A percentile compares a stretch with the other conserved stretches of the same genome.
phyloP scores from a whole-genome alignment of 495 filamentous ascomycete genomes.

The Astrothelium subdiscretum region DNA sequence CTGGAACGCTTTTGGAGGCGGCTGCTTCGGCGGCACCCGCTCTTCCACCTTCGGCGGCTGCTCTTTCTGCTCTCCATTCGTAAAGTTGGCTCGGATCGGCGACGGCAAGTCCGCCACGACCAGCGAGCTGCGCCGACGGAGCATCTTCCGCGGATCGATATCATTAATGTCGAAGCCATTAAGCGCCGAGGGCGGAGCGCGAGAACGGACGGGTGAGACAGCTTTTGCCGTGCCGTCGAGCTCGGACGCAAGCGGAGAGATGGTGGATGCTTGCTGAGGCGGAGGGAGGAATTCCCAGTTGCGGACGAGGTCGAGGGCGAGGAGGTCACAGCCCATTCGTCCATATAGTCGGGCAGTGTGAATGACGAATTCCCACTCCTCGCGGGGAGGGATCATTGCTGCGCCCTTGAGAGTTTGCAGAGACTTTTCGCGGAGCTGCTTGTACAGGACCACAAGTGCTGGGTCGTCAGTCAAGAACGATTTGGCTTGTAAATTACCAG shows the following conservation, averaged over 20 bases:
- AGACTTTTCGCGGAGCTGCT: slow-evolving; percentile 74
- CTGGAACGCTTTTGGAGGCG: slow-evolving; percentile 70
- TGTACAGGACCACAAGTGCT: slow-evolving; percentile 73
- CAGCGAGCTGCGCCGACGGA: slow-evolving; percentile 60
- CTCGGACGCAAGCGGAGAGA: background rate
- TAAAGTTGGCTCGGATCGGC: background rate
- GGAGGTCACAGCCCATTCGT: slow-evolving; percentile 91
- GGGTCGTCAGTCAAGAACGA: slow-evolving; percentile 85
- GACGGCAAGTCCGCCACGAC: slow-evolving; percentile 71
- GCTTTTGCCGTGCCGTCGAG: slow-evolving; percentile 11
- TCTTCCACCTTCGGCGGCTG: slow-evolving; percentile 30
- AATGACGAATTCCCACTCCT: slow-evolving; percentile 82
- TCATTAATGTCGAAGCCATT: slow-evolving; percentile 14
- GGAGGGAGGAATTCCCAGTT: slow-evolving; percentile 65
- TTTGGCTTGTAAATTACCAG: slow-evolving; percentile 48
- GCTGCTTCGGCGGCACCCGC: slow-evolving; percentile 34
- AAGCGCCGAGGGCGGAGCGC: slow-evolving; percentile 10
- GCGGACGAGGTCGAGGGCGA: slow-evolving; percentile 68
- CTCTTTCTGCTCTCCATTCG: slow-evolving; percentile 8
- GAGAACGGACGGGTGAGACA: background rate
- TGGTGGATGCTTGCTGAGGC: slow-evolving; percentile 5
- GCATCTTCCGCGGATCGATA: slow-evolving; percentile 52
- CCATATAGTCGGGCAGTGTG: slow-evolving; percentile 82
- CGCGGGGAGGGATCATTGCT: slow-evolving; percentile 62
- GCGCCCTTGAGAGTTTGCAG: slow-evolving; percentile 77